Conservation (phyloP, 2,329 filamentous ascomycete genomes). For the Sporothrix mexicana region DNA sequence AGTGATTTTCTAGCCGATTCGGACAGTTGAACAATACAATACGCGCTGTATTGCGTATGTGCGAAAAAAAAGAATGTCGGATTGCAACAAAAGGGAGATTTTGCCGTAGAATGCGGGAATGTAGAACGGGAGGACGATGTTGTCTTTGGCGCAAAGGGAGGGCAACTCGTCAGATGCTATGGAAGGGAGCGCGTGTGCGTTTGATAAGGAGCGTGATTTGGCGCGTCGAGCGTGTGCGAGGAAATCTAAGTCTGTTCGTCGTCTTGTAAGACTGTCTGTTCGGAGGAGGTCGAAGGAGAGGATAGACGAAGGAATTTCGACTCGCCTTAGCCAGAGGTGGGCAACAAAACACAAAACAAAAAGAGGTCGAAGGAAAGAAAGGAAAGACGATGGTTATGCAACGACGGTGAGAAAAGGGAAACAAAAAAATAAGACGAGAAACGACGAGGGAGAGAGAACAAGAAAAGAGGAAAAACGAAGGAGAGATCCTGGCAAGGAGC, state of each 20-base stretch:
- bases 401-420: slow-evolving; percentile 22
- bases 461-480: slow-evolving; percentile 19
- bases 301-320: slow-evolving; percentile 2
- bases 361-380: slow-evolving; percentile 2
- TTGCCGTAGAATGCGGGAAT: slow-evolving; percentile 18
- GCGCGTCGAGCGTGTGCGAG: slow-evolving; percentile 19
- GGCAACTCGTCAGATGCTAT: neutral
- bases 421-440: slow-evolving; percentile 23
- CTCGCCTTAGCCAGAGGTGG: neutral
- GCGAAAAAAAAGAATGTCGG: neutral
- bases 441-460: slow-evolving; percentile 19
- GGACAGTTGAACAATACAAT: neutral
- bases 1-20: neutral
- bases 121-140: neutral
- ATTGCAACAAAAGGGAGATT: neutral
- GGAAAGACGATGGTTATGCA: slow-evolving; percentile 18
- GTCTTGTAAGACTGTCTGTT: neutral
- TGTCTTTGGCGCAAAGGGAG: slow-evolving; percentile 1
- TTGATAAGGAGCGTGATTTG: slow-evolving; percentile 17
- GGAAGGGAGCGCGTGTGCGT: slow-evolving; percentile 11
- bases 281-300: slow-evolving; percentile 10
- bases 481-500: slow-evolving; percentile 21
- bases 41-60: neutral
- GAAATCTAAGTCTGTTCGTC: neutral
- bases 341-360: slow-evolving; percentile 1